A percentile compares a stretch with the other conserved stretches of the same genome.
These are phyloP conservation scores for Plasmodium berghei DNA, from an alignment of 169 alveolate species.

Conservation along the genomic window DNA sequence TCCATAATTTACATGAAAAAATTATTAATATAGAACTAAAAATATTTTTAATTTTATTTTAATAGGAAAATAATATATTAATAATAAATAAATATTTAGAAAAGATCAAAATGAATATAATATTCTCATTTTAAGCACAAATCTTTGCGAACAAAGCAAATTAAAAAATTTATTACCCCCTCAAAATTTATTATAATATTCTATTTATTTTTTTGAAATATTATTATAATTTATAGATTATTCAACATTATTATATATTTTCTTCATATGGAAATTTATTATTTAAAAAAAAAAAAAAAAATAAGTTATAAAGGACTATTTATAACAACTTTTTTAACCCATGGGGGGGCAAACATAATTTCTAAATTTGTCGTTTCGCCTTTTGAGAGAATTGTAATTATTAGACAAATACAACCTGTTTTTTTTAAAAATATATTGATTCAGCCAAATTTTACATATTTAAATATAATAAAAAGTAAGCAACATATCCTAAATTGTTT, in stretches of 20 bases:
- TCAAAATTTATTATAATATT: too few relatives aligned
- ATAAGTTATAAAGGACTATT: conserved; percentile 52
- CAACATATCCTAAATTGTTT: not conserved
- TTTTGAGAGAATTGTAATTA: conserved; percentile 60
- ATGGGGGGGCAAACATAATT: conserved; percentile 75
- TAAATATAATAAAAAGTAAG: conserved; percentile 59
- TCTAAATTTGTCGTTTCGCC: conserved; percentile 65
- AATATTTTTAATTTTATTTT: too few relatives aligned
- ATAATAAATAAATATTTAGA: too few relatives aligned
- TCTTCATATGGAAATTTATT: conserved; percentile 69
- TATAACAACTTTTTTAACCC: conserved; percentile 69
- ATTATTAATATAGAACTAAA: too few relatives aligned
- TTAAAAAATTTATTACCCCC: too few relatives aligned
- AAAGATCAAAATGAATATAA: too few relatives aligned
- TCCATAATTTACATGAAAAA: too few relatives aligned
- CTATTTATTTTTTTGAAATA: not conserved
- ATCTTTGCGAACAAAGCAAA: too few relatives aligned
- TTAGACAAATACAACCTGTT: conserved; percentile 65
- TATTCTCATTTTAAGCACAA: too few relatives aligned
- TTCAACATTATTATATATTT: not conserved
- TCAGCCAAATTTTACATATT: conserved; percentile 46
- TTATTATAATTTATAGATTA: conserved; percentile 1
- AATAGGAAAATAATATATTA: too few relatives aligned
- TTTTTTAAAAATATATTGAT: conserved; percentile 45
- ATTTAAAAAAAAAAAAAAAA: conserved; percentile 75